Base-by-base conservation (phyloP, 495 filamentous ascomycete species). In the Tetracladium setigerum region DNA sequence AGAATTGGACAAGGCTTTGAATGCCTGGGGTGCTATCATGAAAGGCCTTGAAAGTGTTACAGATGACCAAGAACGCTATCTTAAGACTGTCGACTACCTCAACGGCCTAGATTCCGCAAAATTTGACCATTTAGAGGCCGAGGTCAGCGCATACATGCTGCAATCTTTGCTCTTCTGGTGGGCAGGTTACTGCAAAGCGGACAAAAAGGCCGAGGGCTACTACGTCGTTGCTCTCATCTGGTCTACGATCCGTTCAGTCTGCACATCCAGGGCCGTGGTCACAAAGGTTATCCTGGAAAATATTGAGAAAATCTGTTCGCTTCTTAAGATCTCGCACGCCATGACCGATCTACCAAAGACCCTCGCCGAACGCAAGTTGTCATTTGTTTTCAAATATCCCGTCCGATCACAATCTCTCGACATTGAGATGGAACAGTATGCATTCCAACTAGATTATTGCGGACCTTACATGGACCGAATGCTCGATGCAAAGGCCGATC, bases 401-500 rank as follows among this genome's bases (percentile, higher is more conserved):
- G 14, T 40, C 13, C 17, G 22, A 16, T 16, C 43, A 6, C 36
- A 40, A 31, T 17, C 35, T 5, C 42, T 58, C 4, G 24, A 24
- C 6, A 56, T 59, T 22, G 49, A 48, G 1, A 35, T 55, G 19
- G 22, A 49, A 13, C 56, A 55, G 40, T 41, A 46, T 1, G 53
- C 53, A 30, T 53, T 59, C 27, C 56, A 62, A 9, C 69, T 89
- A 0, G 41, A 67, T 4, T 67, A 83, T 59, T 84, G 77, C 49
- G 86, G 86, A 0, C 85, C 80, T 0, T 89, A 82, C 50, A 71
- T 90, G 62, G 84, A 89, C 49, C 73, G 86, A 12, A 76, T 71
- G 48, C 79, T 88, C 46, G 84, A 84, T 56, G 81, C 84, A 0
- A 61, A 63, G 17, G 72, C 78, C 2, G 86, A 90, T 62, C 44